Evolutionary conservation across 495 filamentous ascomycete species (phyloP).

Genomic region (Hapsidospora chrysogenum): DNA sequence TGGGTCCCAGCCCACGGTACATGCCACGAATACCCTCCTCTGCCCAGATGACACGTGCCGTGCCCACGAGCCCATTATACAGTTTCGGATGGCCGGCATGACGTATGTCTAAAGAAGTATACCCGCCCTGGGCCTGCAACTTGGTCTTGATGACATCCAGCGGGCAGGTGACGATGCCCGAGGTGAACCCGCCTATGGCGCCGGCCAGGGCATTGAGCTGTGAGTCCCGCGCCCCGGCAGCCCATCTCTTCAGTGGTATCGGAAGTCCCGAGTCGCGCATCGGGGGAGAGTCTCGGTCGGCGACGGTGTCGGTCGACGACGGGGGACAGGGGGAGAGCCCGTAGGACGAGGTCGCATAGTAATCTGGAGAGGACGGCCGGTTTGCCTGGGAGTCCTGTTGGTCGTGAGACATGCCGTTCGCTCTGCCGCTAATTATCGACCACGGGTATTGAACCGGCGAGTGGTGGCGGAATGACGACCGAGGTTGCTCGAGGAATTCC

Average conservation of each 20-base stretch:
- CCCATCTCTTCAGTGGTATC: constrained; percentile 40
- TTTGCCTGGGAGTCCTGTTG: constrained; percentile 12
- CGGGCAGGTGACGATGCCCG: constrained; percentile 88
- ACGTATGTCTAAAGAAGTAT: constrained; percentile 22
- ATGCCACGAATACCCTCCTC: constrained; percentile 82
- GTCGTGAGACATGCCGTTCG: constrained; percentile 28
- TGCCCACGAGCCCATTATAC: constrained; percentile 78
- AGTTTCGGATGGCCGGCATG: constrained; percentile 33
- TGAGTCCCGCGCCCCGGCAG: constrained; percentile 25
- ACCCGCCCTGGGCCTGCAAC: constrained; percentile 89
- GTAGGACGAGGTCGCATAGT: constrained; percentile 13
- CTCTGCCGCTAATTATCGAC: too few relatives aligned
- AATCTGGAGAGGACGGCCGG: constrained; percentile 16
- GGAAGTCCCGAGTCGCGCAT: constrained; percentile 18
- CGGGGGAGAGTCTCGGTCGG: not conserved
- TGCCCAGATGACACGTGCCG: constrained; percentile 63
- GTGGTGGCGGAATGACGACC: too few relatives aligned
- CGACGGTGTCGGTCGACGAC: not conserved
- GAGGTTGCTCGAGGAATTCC: too few relatives aligned
- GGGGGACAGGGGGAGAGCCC: not conserved
- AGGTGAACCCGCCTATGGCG: constrained; percentile 74
- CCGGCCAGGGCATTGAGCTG: constrained; percentile 56
- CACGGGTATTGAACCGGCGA: too few relatives aligned
- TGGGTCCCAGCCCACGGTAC: constrained; percentile 86
- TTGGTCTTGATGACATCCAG: constrained; percentile 99